Evolutionary conservation across 257 asterid species (phyloP).

Genomic region (Asclepias syriaca): DNA sequence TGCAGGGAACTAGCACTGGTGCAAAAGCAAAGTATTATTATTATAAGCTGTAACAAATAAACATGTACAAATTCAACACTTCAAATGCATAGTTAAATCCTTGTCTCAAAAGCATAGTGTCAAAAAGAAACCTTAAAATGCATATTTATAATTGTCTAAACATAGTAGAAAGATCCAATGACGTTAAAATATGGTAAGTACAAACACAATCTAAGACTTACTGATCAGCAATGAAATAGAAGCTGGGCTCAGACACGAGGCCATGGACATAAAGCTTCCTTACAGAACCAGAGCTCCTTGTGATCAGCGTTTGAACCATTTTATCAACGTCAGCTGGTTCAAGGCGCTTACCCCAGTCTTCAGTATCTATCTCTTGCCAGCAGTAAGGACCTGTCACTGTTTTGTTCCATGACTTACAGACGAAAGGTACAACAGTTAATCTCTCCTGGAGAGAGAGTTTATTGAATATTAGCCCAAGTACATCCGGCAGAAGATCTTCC

Average conservation of each 20-base stretch:
- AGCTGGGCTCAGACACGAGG: conserved; percentile 22
- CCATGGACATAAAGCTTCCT: conserved; percentile 30
- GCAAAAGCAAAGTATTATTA: conserved; percentile 13
- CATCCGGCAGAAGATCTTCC: conserved; percentile 42
- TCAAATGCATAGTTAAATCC: not conserved
- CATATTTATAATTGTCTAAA: not conserved
- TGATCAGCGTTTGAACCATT: conserved; percentile 30
- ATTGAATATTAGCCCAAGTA: conserved; percentile 36
- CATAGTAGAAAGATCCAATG: not conserved
- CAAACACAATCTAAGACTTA: conserved; percentile 14
- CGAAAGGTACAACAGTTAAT: conserved; percentile 35
- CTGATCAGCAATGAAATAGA: conserved; percentile 31
- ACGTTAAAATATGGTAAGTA: not conserved
- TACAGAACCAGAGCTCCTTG: conserved; percentile 27
- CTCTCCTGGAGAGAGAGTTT: conserved; percentile 35
- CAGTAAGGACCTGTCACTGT: conserved; percentile 38
- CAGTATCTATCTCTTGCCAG: conserved; percentile 48
- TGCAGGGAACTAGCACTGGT: conserved; percentile 31
- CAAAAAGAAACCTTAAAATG: not conserved
- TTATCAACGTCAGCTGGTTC: conserved; percentile 21
- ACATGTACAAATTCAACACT: not conserved
- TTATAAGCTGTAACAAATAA: not conserved
- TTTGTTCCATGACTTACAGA: conserved; percentile 37
- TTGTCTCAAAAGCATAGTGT: not conserved
- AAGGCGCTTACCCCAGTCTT: conserved; percentile 34